These are phyloP conservation scores for Boletus semigastroideus DNA, from an alignment of 1,284 basidiomycete species.

Conservation along the genomic window DNA sequence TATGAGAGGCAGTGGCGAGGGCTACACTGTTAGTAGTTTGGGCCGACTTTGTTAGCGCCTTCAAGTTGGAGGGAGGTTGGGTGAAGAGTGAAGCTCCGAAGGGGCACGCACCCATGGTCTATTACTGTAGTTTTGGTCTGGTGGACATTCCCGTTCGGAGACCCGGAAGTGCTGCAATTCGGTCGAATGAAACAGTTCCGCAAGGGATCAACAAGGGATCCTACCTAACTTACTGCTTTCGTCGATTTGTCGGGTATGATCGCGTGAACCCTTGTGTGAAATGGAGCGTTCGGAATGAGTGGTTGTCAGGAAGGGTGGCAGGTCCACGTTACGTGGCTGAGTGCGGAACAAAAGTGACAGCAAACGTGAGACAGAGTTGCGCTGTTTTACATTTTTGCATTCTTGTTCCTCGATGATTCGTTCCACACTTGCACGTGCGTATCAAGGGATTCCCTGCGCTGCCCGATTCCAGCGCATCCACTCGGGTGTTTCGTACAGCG, in stretches of 20 bases:
- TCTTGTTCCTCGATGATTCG: constrained; percentile 4
- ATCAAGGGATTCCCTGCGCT: background rate
- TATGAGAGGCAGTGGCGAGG: constrained; percentile 2
- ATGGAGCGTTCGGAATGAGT: background rate
- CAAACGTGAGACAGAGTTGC: background rate
- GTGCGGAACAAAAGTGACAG: background rate
- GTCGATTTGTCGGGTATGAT: background rate
- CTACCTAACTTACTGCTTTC: background rate
- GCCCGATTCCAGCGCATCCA: constrained; percentile 15
- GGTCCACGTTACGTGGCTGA: background rate
- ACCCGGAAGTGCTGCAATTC: background rate
- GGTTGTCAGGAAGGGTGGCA: background rate
- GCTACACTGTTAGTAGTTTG: background rate
- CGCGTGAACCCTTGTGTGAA: background rate
- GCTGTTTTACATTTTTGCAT: background rate
- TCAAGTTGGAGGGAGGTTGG: background rate
- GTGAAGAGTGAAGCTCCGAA: background rate
- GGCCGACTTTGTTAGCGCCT: background rate
- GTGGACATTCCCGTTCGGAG: background rate
- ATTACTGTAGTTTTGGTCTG: background rate
- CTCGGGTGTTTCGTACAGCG: constrained; percentile 21
- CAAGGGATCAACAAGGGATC: background rate
- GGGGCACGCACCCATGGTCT: background rate
- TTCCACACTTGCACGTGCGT: background rate
- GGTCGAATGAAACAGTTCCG: background rate